Conservation (phyloP, 1,284 basidiomycete genomes). For the Cryptococcus sp. region DNA sequence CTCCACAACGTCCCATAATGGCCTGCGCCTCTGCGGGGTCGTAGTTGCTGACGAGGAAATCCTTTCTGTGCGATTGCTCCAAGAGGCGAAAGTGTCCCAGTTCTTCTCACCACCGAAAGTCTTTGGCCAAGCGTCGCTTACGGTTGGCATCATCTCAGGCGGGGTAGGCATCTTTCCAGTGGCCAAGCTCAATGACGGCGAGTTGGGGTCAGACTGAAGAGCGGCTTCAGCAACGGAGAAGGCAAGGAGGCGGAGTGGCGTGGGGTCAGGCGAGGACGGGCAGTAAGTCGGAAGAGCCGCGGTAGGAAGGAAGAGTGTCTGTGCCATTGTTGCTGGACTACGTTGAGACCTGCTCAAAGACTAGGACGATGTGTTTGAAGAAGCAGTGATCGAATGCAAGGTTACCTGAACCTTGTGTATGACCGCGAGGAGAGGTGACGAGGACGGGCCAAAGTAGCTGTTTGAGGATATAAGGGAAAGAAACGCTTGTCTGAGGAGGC, state of each 20-base stretch:
- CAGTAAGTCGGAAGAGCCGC: conserved; percentile 10
- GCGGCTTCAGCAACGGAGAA: conserved; percentile 49
- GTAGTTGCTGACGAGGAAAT: neutral
- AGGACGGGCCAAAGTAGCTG: too few relatives aligned
- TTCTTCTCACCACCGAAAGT: conserved; percentile 1
- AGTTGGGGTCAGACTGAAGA: conserved; percentile 44
- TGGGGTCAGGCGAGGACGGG: conserved; percentile 35
- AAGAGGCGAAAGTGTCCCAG: conserved; percentile 7
- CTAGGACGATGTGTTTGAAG: neutral
- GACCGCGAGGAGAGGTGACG: too few relatives aligned
- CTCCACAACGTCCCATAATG: conserved; percentile 45
- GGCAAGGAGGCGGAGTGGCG: conserved; percentile 41
- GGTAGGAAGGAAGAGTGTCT: conserved; percentile 24
- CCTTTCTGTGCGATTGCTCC: conserved; percentile 7
- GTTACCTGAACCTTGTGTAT: too few relatives aligned
- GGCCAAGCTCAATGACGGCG: conserved; percentile 31
- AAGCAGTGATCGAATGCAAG: neutral
- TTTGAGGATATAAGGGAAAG: too few relatives aligned
- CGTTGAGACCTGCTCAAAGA: conserved; percentile 17
- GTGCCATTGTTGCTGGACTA: conserved; percentile 20
- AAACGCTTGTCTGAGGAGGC: too few relatives aligned
- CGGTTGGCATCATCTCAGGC: conserved; percentile 7
- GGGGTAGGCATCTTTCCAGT: conserved; percentile 13
- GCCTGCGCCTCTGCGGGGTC: conserved; percentile 12
- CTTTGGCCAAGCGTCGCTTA: conserved; percentile 1